Conservation (phyloP, 2,329 filamentous ascomycete genomes). For the Monosporascus sp. region DNA sequence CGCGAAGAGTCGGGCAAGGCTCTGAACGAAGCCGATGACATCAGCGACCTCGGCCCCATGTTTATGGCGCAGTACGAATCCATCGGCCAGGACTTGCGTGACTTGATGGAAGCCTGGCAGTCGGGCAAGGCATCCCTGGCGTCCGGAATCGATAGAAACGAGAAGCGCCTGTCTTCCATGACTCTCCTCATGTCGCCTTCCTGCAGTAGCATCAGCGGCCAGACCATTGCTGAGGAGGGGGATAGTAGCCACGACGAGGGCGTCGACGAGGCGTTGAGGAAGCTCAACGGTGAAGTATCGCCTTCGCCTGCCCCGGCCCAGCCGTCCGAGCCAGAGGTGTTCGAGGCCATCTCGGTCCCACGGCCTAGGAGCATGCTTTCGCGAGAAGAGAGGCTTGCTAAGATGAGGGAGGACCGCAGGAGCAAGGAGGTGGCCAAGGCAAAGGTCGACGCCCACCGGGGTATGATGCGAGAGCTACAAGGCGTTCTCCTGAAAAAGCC, state of each 20-base stretch:
- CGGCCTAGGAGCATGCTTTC: conserved; percentile 67
- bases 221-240: conserved; percentile 57
- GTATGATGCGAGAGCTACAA: conserved; percentile 90
- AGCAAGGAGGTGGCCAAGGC: conserved; percentile 67
- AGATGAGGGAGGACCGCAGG: conserved; percentile 81
- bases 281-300: conserved; percentile 67
- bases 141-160: conserved; percentile 75
- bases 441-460: conserved; percentile 73
- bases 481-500: conserved; percentile 67
- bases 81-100: conserved; percentile 80
- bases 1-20: conserved; percentile 82
- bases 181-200: conserved; percentile 53
- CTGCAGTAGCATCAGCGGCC: conserved; percentile 59
- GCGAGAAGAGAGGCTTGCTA: conserved; percentile 79
- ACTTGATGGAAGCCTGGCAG: conserved; percentile 80
- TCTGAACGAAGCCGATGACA: conserved; percentile 67
- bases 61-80: conserved; percentile 91
- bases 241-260: conserved; percentile 52
- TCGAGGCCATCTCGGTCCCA: conserved; percentile 80
- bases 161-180: conserved; percentile 62
- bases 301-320: conserved; percentile 46
- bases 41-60: conserved; percentile 70
- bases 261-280: conserved; percentile 61
- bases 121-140: conserved; percentile 78
- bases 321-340: conserved; percentile 71